phyloP scores from a whole-genome alignment of 2,329 filamentous ascomycete genomes.

The Pyrenophora tritici-repentis region DNA sequence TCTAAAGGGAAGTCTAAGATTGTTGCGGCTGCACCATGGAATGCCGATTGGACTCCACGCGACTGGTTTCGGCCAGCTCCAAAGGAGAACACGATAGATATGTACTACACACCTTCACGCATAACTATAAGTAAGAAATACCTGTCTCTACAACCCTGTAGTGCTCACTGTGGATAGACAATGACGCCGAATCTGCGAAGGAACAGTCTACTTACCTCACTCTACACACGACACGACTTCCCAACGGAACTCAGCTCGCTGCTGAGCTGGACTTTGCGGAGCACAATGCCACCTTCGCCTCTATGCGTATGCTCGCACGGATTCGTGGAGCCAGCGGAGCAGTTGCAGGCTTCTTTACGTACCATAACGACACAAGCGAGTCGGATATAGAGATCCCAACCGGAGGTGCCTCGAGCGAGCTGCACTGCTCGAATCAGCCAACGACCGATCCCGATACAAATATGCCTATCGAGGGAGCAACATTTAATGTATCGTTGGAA shows the following conservation, averaged over 20 bases:
- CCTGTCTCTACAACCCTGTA: too few species aligned
- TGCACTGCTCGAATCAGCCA: slow-evolving; percentile 19
- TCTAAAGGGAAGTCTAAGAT: slow-evolving; percentile 3
- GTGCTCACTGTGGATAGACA: not conserved
- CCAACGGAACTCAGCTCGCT: slow-evolving; percentile 8
- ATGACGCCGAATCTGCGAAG: not conserved
- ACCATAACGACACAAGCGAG: slow-evolving; percentile 16
- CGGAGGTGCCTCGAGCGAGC: not conserved
- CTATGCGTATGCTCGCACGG: slow-evolving; percentile 14
- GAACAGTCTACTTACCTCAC: slow-evolving; percentile 5
- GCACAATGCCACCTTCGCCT: slow-evolving; percentile 16
- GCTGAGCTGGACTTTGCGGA: slow-evolving; percentile 15
- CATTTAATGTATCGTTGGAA: slow-evolving; percentile 13
- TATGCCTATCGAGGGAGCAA: slow-evolving; percentile 11
- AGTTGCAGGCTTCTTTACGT: slow-evolving; percentile 19
- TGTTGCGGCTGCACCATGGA: slow-evolving; percentile 12
- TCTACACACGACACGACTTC: slow-evolving; percentile 8
- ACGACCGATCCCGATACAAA: slow-evolving; percentile 10
- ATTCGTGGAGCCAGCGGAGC: slow-evolving; percentile 15
- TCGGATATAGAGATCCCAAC: slow-evolving; percentile 22
- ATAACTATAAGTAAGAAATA: slow-evolving; percentile 12
- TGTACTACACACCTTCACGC: slow-evolving; percentile 9
- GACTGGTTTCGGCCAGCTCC: slow-evolving; percentile 8
- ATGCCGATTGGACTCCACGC: slow-evolving; percentile 10
- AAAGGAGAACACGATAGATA: slow-evolving; percentile 1